Conservation (phyloP, 2,329 filamentous ascomycete genomes). For the Stachybotrys chartarum region DNA sequence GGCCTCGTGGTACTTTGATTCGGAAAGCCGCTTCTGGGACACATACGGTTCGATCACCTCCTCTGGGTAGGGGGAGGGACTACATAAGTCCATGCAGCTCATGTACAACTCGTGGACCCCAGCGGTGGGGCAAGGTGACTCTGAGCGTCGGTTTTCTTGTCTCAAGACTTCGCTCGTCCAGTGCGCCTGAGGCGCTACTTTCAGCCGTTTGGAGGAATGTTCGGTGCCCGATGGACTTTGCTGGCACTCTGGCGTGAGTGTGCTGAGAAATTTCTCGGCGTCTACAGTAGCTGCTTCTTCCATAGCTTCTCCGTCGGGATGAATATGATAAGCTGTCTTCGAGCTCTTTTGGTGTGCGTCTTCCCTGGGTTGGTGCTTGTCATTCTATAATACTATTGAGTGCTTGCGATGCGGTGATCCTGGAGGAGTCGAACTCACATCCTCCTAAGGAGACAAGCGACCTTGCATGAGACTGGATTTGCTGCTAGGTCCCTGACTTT, state of each 20-base stretch:
- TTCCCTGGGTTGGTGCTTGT: neutral
- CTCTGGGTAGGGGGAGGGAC: neutral
- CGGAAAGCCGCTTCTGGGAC: conserved; percentile 9
- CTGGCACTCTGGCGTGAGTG: neutral
- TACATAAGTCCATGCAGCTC: neutral
- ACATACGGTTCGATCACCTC: conserved; percentile 2
- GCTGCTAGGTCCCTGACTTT: no score
- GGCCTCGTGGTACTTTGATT: conserved; percentile 7
- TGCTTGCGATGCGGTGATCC: neutral
- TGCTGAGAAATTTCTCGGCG: neutral
- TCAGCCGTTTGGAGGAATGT: neutral
- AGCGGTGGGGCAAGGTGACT: neutral
- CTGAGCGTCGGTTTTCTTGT: neutral
- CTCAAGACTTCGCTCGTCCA: neutral
- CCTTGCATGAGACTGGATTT: conserved; percentile 4
- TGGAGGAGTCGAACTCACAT: conserved; percentile 6
- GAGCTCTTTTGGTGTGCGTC: neutral
- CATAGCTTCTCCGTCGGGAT: neutral
- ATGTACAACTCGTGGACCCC: neutral
- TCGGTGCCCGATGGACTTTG: neutral
- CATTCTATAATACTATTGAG: neutral
- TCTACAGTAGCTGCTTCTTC: neutral
- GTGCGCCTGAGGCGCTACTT: neutral
- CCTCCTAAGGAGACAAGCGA: conserved; percentile 18
- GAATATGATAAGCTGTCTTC: neutral